A percentile compares a stretch with the other conserved stretches of the same genome.
phyloP scores from a whole-genome alignment of 2,329 filamentous ascomycete genomes.

The Epicoccum sorghinum region DNA sequence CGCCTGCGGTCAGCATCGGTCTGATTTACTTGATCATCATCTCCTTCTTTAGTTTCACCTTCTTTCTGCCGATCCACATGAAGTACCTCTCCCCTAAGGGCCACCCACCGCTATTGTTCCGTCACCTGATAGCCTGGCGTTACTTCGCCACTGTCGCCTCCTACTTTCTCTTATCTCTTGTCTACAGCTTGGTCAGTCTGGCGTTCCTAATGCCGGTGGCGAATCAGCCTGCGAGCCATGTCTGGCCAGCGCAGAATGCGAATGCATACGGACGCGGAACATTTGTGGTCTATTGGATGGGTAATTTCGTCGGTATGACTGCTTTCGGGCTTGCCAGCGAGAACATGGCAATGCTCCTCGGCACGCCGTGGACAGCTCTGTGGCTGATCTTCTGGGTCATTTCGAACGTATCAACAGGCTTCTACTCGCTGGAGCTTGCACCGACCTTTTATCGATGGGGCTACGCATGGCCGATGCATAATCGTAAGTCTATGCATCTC shows the following conservation, averaged over 20 bases:
- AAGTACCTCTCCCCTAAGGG: slow-evolving; percentile 61
- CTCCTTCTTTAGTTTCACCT: slow-evolving; percentile 69
- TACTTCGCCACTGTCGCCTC: slow-evolving; percentile 61
- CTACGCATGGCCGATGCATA: slow-evolving; percentile 68
- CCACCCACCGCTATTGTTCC: slow-evolving; percentile 63
- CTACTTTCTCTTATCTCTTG: slow-evolving; percentile 67
- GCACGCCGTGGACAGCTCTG: slow-evolving; percentile 64
- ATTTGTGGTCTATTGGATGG: slow-evolving; percentile 68
- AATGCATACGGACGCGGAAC: slow-evolving; percentile 63
- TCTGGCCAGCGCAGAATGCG: slow-evolving; percentile 53
- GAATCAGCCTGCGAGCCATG: slow-evolving; percentile 53
- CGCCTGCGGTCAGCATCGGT: slow-evolving; percentile 65
- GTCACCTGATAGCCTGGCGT: slow-evolving; percentile 65
- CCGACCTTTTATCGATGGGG: slow-evolving; percentile 66
- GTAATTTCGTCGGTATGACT: slow-evolving; percentile 67
- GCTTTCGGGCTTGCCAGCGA: slow-evolving; percentile 68
- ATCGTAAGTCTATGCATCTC: slow-evolving; percentile 48
- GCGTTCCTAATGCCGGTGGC: slow-evolving; percentile 67
- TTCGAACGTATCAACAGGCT: slow-evolving; percentile 65
- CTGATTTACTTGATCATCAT: slow-evolving; percentile 72
- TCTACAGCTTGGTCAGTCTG: slow-evolving; percentile 66
- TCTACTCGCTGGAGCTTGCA: slow-evolving; percentile 64
- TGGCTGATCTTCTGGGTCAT: slow-evolving; percentile 74
- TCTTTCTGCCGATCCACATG: slow-evolving; percentile 68
- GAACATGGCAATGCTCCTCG: slow-evolving; percentile 68